phyloP scores from a whole-genome alignment of 805 yeast species.

The Hanseniaspora taiwanica region DNA sequence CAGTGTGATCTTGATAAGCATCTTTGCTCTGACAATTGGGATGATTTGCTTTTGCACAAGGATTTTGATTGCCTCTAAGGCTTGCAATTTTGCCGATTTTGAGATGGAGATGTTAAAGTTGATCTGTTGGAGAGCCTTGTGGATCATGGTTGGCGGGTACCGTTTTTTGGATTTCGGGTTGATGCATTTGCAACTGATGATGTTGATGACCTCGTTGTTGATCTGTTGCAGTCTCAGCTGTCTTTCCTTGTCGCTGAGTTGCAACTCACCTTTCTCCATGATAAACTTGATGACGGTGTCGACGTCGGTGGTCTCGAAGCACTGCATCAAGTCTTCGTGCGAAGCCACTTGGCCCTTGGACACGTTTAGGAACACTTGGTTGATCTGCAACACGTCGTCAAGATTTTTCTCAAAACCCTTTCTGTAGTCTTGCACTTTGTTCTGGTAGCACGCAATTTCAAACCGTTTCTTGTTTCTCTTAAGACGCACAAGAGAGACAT shows the following conservation, averaged over 20 bases:
- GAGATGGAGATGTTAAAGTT: conserved; percentile 67
- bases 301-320: conserved; percentile 61
- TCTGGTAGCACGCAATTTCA: conserved; percentile 93
- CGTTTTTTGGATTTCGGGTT: conserved; percentile 83
- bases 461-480: conserved; percentile 84
- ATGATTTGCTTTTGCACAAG: conserved; percentile 68
- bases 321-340: conserved; percentile 49
- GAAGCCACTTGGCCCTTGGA: conserved; percentile 92
- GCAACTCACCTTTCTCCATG: conserved; percentile 83
- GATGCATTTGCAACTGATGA: conserved; percentile 79
- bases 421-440: conserved; percentile 93
- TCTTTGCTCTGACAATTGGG: conserved; percentile 88
- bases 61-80: conserved; percentile 77
- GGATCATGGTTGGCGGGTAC: conserved; percentile 90
- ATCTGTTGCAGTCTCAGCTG: conserved; percentile 58
- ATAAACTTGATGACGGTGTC: conserved; percentile 72
- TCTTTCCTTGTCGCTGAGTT: conserved; percentile 86
- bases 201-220: conserved; percentile 69
- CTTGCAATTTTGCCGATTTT: conserved; percentile 74
- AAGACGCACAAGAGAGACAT: conserved; percentile 85
- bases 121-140: conserved; percentile 64
- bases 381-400: conserved; percentile 92
- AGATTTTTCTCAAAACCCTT: conserved; percentile 60
- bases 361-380: conserved; percentile 85
- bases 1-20: conserved; percentile 66